These are phyloP conservation scores for Pseudocercospora pini-densiflorae DNA, from an alignment of 2,329 filamentous ascomycete species.

Conservation along the genomic window DNA sequence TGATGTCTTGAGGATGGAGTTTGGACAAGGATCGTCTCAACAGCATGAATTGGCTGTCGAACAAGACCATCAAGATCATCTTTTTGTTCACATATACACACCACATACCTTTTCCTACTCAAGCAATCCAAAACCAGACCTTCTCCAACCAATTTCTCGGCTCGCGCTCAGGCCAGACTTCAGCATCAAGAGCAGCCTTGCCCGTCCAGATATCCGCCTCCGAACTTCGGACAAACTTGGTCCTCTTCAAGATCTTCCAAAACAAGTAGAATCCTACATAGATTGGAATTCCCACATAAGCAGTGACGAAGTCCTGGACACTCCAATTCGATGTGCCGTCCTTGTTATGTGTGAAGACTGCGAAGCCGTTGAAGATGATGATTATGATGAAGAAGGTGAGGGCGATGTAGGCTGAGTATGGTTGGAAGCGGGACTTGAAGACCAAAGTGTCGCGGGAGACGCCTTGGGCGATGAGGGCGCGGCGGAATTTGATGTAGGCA, in stretches of 20 bases:
- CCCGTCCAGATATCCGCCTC: slow-evolving; percentile 53
- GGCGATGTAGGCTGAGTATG: slow-evolving; percentile 62
- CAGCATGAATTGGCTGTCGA: background rate
- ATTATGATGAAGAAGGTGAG: slow-evolving; percentile 64
- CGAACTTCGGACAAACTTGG: slow-evolving; percentile 51
- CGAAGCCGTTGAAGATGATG: slow-evolving; percentile 68
- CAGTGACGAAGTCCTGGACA: slow-evolving; percentile 55
- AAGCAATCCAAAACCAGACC: slow-evolving; percentile 56
- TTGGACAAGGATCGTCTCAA: background rate
- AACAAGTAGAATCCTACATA: slow-evolving; percentile 58
- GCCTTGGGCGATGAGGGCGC: slow-evolving; percentile 37
- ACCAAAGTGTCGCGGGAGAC: slow-evolving; percentile 47
- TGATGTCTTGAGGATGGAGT: background rate
- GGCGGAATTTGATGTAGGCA: slow-evolving; percentile 36
- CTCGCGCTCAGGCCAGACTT: slow-evolving; percentile 49
- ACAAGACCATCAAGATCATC: background rate
- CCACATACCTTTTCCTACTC: background rate
- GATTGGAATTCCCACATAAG: slow-evolving; percentile 36
- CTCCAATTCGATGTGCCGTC: slow-evolving; percentile 44
- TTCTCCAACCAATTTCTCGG: slow-evolving; percentile 52
- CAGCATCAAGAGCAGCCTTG: slow-evolving; percentile 53
- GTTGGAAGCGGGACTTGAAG: slow-evolving; percentile 53
- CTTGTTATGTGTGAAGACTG: slow-evolving; percentile 58
- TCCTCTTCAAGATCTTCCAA: slow-evolving; percentile 70
- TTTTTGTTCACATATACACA: background rate